Percentiles rank a stretch among this genome's conserved stretches.
Conservation (phyloP, 495 filamentous ascomycete genomes). For the Penicillium angulare region DNA sequence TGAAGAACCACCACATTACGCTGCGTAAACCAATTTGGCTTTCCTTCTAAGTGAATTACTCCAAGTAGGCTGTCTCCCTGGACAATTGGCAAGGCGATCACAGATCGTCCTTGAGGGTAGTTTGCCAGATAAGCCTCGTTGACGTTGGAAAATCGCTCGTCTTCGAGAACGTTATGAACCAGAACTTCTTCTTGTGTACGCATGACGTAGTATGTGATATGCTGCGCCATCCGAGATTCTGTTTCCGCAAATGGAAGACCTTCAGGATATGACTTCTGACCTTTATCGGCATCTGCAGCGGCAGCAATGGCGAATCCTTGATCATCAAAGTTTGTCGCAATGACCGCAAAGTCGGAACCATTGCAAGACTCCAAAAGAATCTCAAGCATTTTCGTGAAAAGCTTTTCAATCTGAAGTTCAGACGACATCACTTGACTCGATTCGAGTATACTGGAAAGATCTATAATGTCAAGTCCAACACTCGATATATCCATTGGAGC, state of each 20-base stretch:
- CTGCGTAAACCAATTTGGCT: constrained; percentile 83
- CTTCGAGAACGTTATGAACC: constrained; percentile 75
- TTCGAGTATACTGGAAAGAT: constrained; percentile 80
- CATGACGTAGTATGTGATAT: constrained; percentile 77
- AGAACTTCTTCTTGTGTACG: constrained; percentile 84
- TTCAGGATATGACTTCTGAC: constrained; percentile 52
- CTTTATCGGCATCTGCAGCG: constrained; percentile 66
- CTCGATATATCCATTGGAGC: constrained; percentile 44
- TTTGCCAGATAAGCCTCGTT: constrained; percentile 64
- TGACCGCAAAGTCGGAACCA: constrained; percentile 74
- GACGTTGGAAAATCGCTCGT: constrained; percentile 85
- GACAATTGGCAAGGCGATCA: constrained; percentile 83
- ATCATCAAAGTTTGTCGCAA: constrained; percentile 72
- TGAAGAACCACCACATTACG: constrained; percentile 82
- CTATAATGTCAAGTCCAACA: constrained; percentile 70
- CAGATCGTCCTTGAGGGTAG: constrained; percentile 69
- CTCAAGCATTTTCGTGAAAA: constrained; percentile 85
- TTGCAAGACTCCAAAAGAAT: constrained; percentile 86
- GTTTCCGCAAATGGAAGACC: constrained; percentile 64
- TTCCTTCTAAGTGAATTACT: constrained; percentile 81
- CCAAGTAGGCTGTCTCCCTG: constrained; percentile 77
- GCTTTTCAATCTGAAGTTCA: constrained; percentile 77
- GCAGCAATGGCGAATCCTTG: constrained; percentile 75
- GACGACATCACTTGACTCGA: constrained; percentile 90
- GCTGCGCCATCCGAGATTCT: constrained; percentile 68